A percentile compares a stretch with the other conserved stretches of the same genome.
Evolutionary conservation across 2,329 filamentous ascomycete genomes (phyloP).

Genomic region (Cucurbitaria berberidis): DNA sequence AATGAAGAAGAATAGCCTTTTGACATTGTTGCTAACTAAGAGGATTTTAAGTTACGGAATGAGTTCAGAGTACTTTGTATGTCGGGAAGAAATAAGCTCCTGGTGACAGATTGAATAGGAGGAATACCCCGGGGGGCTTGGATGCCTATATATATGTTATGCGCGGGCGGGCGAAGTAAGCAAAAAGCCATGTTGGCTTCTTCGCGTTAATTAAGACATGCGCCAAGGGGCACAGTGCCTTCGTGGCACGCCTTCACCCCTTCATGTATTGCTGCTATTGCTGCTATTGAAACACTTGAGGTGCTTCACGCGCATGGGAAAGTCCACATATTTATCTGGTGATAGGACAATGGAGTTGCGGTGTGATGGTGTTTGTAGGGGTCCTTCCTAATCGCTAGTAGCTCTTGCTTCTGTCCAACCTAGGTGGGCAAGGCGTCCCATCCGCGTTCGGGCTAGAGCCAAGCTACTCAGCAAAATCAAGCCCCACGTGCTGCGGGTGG

Average conservation of each 20-base stretch:
- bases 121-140: no score
- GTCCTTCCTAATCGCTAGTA: background rate
- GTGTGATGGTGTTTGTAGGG: background rate
- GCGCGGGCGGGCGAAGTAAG: no score
- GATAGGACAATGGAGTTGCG: background rate
- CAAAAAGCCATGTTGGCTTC: constrained; percentile 20
- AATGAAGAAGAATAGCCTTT: constrained; percentile 37
- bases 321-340: background rate
- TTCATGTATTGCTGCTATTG: background rate
- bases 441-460: background rate
- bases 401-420: background rate
- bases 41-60: background rate
- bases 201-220: constrained; percentile 12
- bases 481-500: background rate
- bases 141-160: constrained; percentile 13
- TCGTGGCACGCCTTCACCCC: background rate
- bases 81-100: no score
- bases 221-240: constrained; percentile 5
- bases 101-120: no score
- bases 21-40: constrained; percentile 25
- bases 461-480: background rate
- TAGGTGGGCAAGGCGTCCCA: background rate
- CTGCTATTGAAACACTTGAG: background rate
- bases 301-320: background rate
- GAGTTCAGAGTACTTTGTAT: constrained; percentile 1